phyloP scores from a whole-genome alignment of 1,284 basidiomycete genomes.

The Golubevia pallescens region DNA sequence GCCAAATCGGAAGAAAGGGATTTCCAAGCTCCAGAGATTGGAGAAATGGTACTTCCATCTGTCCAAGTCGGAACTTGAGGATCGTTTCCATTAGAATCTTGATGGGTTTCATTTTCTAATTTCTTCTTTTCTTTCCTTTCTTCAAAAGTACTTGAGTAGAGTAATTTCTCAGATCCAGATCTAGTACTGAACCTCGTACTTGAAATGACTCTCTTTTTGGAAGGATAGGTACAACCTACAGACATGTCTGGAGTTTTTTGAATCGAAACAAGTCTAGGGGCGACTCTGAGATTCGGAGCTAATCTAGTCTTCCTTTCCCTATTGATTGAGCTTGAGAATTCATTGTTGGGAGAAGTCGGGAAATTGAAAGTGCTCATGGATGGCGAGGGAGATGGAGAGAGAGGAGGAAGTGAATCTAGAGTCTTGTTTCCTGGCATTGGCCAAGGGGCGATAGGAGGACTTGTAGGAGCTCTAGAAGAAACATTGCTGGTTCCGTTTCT shows the following conservation, averaged over 20 bases:
- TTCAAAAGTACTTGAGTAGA: constrained; percentile 43
- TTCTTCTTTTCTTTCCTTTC: neutral
- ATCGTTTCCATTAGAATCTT: neutral
- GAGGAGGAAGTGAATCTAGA: neutral
- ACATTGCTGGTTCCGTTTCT: neutral
- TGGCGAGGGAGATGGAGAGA: neutral
- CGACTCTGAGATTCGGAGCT: constrained; percentile 35
- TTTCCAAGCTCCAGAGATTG: constrained; percentile 45
- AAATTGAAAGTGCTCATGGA: neutral
- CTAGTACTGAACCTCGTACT: constrained; percentile 48
- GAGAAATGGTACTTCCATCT: constrained; percentile 11
- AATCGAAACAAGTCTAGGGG: constrained; percentile 34
- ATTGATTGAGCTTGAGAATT: neutral
- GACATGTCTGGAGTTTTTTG: constrained; percentile 42
- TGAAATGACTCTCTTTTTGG: constrained; percentile 40
- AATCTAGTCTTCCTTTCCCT: constrained; percentile 18
- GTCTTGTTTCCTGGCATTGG: neutral
- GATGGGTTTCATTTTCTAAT: too few relatives aligned
- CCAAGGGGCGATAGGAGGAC: neutral
- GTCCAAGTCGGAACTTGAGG: neutral
- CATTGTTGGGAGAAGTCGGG: constrained; percentile 3
- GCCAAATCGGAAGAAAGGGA: constrained; percentile 23
- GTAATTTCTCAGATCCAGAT: constrained; percentile 32
- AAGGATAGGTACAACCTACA: constrained; percentile 39
- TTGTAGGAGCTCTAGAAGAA: neutral